Evolutionary conservation across 2,329 filamentous ascomycete genomes (phyloP).

Genomic region (Magnaporthiopsis incrustans): DNA sequence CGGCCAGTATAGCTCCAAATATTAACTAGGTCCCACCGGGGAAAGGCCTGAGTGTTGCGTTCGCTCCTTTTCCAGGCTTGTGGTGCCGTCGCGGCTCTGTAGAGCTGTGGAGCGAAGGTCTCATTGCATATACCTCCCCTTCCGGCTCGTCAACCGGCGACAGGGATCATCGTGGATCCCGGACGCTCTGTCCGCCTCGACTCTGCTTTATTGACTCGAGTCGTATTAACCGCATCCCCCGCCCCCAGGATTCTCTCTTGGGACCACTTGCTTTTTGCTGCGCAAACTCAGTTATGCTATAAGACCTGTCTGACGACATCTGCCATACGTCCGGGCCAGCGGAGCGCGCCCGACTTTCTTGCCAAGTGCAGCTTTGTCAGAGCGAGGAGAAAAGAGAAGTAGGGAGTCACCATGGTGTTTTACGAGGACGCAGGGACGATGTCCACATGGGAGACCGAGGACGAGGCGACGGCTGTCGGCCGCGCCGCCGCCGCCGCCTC

Average conservation of each 20-base stretch:
- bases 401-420: background rate
- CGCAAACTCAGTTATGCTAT: constrained; percentile 4
- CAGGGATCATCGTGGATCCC: background rate
- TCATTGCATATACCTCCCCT: background rate
- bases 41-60: background rate
- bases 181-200: background rate
- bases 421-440: constrained; percentile 26
- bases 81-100: background rate
- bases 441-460: constrained; percentile 54
- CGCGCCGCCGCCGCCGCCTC: constrained; percentile 27
- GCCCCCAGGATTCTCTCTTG: background rate
- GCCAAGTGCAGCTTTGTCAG: background rate
- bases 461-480: constrained; percentile 31
- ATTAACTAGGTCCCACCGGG: too few relatives aligned
- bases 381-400: background rate
- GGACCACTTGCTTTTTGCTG: background rate
- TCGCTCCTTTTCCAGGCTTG: background rate
- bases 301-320: background rate
- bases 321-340: background rate
- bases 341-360: background rate
- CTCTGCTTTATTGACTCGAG: background rate
- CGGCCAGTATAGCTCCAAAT: background rate
- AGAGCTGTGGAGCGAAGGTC: background rate
- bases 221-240: background rate
- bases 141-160: background rate